Evolutionary conservation across 176 grass and related monocot species (phyloP).

Genomic region (Musa troglodytarum): DNA sequence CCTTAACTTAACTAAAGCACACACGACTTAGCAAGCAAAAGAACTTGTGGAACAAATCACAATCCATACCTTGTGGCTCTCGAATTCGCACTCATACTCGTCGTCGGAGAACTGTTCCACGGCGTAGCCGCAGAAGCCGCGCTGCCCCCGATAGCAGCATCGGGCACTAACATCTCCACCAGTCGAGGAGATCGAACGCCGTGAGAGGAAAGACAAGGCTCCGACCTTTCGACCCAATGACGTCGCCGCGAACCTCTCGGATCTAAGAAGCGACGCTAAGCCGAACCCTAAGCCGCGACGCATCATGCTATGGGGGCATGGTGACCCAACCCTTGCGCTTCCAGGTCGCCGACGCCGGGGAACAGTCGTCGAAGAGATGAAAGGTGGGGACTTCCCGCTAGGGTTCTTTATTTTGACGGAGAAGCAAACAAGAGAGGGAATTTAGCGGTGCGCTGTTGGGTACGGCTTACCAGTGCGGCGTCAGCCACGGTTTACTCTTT

Average conservation of each 20-base stretch:
- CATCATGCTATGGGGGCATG: slow-evolving; percentile 22
- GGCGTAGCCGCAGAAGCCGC: slow-evolving; percentile 30
- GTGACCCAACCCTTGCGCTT: not conserved
- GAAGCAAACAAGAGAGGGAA: too few relatives aligned
- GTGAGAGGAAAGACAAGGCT: slow-evolving; percentile 19
- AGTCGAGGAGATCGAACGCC: slow-evolving; percentile 15
- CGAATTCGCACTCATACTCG: slow-evolving; percentile 87
- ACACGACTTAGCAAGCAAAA: not conserved
- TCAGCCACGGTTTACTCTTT: too few relatives aligned
- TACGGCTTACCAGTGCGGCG: too few relatives aligned
- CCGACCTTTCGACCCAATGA: slow-evolving; percentile 16
- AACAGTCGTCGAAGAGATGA: not conserved
- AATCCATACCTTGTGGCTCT: slow-evolving; percentile 55
- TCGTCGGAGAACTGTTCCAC: slow-evolving; percentile 95
- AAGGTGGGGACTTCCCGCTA: not conserved
- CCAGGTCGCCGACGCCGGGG: not conserved
- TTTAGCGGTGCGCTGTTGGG: too few relatives aligned
- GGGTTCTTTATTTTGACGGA: too few relatives aligned
- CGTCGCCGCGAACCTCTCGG: slow-evolving; percentile 17
- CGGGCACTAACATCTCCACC: slow-evolving; percentile 5
- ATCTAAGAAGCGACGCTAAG: slow-evolving; percentile 12
- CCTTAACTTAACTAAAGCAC: too few relatives aligned
- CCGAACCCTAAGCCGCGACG: not conserved
- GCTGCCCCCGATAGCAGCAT: slow-evolving; percentile 17
- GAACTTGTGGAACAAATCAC: not conserved